A percentile compares a stretch with the other conserved stretches of the same genome.
phyloP scores from a whole-genome alignment of 2,329 filamentous ascomycete species.

The Botryotinia convoluta region DNA sequence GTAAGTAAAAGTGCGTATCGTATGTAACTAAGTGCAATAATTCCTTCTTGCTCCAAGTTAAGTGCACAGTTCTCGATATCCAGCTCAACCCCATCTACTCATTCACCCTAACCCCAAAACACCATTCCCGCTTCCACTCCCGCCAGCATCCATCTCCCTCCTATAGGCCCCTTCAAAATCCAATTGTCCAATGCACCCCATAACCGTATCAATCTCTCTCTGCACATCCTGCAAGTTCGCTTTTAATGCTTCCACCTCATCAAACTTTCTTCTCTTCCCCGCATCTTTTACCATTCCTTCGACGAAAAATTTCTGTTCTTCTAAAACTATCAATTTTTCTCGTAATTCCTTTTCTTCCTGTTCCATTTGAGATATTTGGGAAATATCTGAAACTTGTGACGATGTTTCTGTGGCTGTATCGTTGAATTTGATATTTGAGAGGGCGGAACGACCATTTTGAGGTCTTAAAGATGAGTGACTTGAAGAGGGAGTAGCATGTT shows the following conservation, averaged over 20 bases:
- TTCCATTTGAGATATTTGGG: slow-evolving; percentile 61
- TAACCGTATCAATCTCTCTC: slow-evolving; percentile 62
- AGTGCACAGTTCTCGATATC: background rate
- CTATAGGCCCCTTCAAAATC: slow-evolving; percentile 44
- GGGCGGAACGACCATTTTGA: slow-evolving; percentile 40
- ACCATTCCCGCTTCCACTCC: background rate
- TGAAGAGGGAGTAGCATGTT: slow-evolving; percentile 57
- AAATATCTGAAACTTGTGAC: slow-evolving; percentile 54
- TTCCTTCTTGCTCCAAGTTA: background rate
- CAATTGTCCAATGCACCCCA: slow-evolving; percentile 53
- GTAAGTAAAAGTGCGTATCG: background rate
- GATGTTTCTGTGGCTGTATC: slow-evolving; percentile 44
- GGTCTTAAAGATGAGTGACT: slow-evolving; percentile 23
- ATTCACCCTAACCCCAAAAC: slow-evolving; percentile 21
- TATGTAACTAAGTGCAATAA: background rate
- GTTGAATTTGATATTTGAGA: slow-evolving; percentile 60
- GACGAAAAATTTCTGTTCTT: slow-evolving; percentile 72
- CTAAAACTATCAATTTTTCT: slow-evolving; percentile 65
- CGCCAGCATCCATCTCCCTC: slow-evolving; percentile 22
- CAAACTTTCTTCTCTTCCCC: slow-evolving; percentile 64
- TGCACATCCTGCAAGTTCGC: slow-evolving; percentile 65
- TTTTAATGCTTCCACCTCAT: slow-evolving; percentile 63
- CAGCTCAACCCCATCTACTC: background rate
- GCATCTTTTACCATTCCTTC: slow-evolving; percentile 68
- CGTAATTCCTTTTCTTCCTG: slow-evolving; percentile 67